Conservation (phyloP, 441 rosid genomes). For the Erodium moschatum region DNA sequence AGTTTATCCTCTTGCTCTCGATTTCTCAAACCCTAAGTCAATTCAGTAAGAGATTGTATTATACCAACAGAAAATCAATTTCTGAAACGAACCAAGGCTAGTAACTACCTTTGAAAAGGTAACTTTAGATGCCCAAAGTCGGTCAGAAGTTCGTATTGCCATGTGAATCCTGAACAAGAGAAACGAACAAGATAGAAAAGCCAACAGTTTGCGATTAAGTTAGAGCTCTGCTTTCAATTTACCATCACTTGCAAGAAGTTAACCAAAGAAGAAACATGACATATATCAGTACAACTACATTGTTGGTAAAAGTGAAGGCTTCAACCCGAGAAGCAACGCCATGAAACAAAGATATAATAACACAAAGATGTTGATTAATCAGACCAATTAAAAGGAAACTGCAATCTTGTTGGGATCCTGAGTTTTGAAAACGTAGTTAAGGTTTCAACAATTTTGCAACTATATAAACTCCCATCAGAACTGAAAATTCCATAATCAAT, state of each 20-base stretch:
- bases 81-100: slow-evolving; percentile 9
- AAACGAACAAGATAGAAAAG: slow-evolving; percentile 9
- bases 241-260: background rate
- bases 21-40: slow-evolving; percentile 50
- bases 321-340: background rate
- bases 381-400: background rate
- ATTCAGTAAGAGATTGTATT: slow-evolving; percentile 5
- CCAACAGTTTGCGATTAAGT: background rate
- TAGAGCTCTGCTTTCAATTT: background rate
- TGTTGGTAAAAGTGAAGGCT: background rate
- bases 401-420: background rate
- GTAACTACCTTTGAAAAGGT: slow-evolving; percentile 56
- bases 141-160: slow-evolving; percentile 60
- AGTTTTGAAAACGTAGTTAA: background rate
- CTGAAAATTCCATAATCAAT: slow-evolving; percentile 15
- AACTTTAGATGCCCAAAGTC: slow-evolving; percentile 48
- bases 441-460: background rate
- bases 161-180: slow-evolving; percentile 48
- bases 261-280: background rate
- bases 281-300: background rate
- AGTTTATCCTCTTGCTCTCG: slow-evolving; percentile 75
- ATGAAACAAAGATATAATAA: background rate
- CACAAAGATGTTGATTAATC: background rate
- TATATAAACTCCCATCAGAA: background rate
- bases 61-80: slow-evolving; percentile 8